Evolutionary conservation across 164 flowering plant species (phyloP), one percentile per base, ranked within the genome.

Genomic region (Stephania yunnanensis): DNA sequence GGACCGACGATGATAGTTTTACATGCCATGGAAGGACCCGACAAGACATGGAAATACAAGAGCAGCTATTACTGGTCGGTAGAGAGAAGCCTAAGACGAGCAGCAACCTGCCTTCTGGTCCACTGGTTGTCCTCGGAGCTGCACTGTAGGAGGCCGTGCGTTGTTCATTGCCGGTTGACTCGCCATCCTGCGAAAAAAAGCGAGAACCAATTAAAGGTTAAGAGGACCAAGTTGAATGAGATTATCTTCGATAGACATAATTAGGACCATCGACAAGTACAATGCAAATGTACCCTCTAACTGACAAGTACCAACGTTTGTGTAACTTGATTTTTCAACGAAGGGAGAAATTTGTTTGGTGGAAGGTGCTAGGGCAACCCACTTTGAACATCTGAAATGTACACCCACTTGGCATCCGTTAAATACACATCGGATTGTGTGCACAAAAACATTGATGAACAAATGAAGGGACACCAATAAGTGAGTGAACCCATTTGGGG

Each of bases 71-170:
- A 15, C 73, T 10, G 29, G 68, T 19, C 12, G 42, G 10, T 15
- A 7, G 17, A 12, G 53, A 10, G 22, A 22, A 48, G 10, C 50
- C 68, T 74, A 80, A 71, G 81, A 80, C 7, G 83, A 82, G 80
- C 85, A 84, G 82, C 87, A 81, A 46, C 84, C 69, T 29, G 70
- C 71, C 78, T 87, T 87, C 79, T 92, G 95, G 69, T 85, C 82
- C 9, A 92, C 91, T 1, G 97, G 95, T 80, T 92, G 93, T 71
- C 97, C 95, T 25, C 86, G 86, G 74, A 92, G 85, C 80, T 91
- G 92, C 76, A 92, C 95, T 0, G 93, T 91, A 10, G 93, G 91
- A 13, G 95, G 92, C 84, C 90, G 86, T 15, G 87, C 87, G 73
- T 78, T 85, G 86, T 83, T 89, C 86, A 85, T 82, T 53, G 90